Evolutionary conservation across 73 alveolate genomes (phyloP), one percentile per base, ranked within the genome.

Genomic region (Paramecium bursaria): DNA sequence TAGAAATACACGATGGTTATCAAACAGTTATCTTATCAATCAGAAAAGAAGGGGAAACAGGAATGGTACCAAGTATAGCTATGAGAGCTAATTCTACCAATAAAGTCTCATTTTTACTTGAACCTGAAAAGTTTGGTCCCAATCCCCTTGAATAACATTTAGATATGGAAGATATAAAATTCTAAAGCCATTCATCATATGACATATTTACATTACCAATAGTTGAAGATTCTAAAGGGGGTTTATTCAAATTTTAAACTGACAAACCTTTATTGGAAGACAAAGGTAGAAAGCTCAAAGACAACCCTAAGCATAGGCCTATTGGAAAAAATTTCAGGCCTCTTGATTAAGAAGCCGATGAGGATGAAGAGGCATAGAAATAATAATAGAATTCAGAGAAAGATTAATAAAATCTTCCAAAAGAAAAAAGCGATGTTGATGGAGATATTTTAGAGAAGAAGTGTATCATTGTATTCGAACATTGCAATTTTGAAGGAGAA

Each of bases 401-500:
- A 67, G 47, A 3, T 39, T 33, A 42, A 67, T 67, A 53, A 21
- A 42, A 39, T 33, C 47, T 31, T 39, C 82, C 55, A 15, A 67
- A 42, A 13, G 82, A 35, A 15, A 19, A 53, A 3, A 35, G 44
- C 33, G 82, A 53, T 9, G 60, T 14, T 67, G 21, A 25, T 2
- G 1, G 82, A 39, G 44, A 9, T 67, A 39, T 31, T 21, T 33
- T 67, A 19, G 4, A 11, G 17, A 39, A 39, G 7, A 67, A 42
- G 27, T 67, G 82, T 39, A 39, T 67, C 17, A 67, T 67, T 39
- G 35, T 67, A 1, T 67, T 39, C 44, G 82, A 67, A 39, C 82
- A 67, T 67, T 67, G 82, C 44, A 47, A 67, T 67, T 67, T 67
- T 67, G 53, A 67, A 67, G 82, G 82, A 30, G 50, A 53, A 15